Conservation (phyloP, 192 early-diverging fungal species). For the Rhizophagus sp. region DNA sequence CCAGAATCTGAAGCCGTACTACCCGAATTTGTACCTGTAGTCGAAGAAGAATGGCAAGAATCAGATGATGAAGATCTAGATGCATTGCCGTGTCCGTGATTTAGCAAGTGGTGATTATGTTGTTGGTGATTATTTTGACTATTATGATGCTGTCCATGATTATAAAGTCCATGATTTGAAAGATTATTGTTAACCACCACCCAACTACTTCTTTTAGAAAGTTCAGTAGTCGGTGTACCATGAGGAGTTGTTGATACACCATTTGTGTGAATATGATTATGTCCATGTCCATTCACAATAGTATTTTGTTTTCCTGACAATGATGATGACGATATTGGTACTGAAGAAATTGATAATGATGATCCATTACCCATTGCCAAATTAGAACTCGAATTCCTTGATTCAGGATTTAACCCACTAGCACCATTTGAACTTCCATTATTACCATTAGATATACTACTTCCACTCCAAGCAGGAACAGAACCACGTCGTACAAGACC, state of each 20-base stretch:
- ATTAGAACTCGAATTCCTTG: not conserved
- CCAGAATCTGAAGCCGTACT: slow-evolving; percentile 13
- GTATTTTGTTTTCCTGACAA: not conserved
- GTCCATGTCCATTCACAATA: not conserved
- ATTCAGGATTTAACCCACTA: not conserved
- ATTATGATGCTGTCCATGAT: slow-evolving; percentile 28
- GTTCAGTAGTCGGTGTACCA: not conserved
- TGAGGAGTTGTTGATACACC: not conserved
- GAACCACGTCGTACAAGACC: slow-evolving; percentile 8
- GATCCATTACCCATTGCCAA: not conserved
- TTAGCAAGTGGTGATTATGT: not conserved
- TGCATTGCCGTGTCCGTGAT: slow-evolving; percentile 16
- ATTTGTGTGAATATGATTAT: not conserved
- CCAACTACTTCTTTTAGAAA: slow-evolving; percentile 20
- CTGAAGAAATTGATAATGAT: not conserved
- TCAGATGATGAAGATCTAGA: slow-evolving; percentile 22
- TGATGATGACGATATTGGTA: not conserved
- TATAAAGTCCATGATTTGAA: slow-evolving; percentile 13
- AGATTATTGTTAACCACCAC: slow-evolving; percentile 6
- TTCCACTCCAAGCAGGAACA: slow-evolving; percentile 27
- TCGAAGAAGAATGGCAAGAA: slow-evolving; percentile 29
- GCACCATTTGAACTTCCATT: not conserved
- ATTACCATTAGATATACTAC: slow-evolving; percentile 21
- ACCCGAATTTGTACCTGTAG: slow-evolving; percentile 12
- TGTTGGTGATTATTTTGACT: slow-evolving; percentile 22